Conservation (phyloP, 73 alveolate species). For the Uronychia binucleata region DNA sequence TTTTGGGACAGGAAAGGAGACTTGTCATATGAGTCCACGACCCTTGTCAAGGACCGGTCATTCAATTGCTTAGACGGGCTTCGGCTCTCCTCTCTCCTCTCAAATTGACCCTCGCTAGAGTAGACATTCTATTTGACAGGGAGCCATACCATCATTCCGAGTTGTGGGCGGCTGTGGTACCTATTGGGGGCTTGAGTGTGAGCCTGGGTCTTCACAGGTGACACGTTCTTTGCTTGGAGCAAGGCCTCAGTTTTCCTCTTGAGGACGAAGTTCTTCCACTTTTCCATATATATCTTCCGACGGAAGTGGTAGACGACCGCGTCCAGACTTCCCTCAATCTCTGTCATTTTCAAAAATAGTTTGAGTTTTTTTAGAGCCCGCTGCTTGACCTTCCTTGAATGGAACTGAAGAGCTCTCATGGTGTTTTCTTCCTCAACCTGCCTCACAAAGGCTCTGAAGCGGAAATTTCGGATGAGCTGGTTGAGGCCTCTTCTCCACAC, state of each 20-base stretch:
- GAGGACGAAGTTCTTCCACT: not conserved
- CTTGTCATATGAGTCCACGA: too few relatives aligned
- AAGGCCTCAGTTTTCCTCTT: not conserved
- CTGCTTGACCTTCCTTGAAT: not conserved
- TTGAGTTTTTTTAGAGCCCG: not conserved
- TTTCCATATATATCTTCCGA: not conserved
- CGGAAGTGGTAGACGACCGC: not conserved
- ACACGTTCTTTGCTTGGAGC: not conserved
- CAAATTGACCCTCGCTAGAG: not conserved
- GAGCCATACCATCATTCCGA: too few relatives aligned
- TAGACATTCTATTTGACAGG: not conserved
- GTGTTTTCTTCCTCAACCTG: not conserved
- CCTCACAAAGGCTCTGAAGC: not conserved
- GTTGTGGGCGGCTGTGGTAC: not conserved
- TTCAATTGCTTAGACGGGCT: too few relatives aligned
- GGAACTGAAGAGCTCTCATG: not conserved
- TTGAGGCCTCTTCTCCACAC: not conserved
- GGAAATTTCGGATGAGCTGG: not conserved
- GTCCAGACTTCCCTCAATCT: not conserved
- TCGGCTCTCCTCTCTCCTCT: too few relatives aligned
- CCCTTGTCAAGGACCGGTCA: too few relatives aligned
- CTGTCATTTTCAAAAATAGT: not conserved
- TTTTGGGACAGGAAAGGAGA: too few relatives aligned
- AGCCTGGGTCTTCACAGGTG: not conserved
- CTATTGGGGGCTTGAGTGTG: not conserved